A percentile compares a stretch with the other conserved stretches of the same genome.
Conservation (phyloP, 768 basidiomycete genomes). For the Boletus eberwhitei region DNA sequence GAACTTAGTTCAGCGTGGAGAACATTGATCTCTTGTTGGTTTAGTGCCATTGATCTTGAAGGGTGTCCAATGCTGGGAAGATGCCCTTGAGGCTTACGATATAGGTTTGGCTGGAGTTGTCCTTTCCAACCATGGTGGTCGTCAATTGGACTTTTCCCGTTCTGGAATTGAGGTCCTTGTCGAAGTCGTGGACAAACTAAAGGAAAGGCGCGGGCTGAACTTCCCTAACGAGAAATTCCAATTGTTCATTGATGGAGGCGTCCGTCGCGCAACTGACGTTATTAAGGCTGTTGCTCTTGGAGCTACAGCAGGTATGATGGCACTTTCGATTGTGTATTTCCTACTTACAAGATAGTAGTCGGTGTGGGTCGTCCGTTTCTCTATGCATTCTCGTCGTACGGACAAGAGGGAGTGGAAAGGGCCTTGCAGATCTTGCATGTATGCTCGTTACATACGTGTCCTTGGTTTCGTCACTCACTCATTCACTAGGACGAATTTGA, state of each 20-base stretch:
- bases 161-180: slow-evolving; percentile 90
- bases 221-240: slow-evolving; percentile 83
- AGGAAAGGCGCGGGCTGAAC: slow-evolving; percentile 57
- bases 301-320: slow-evolving; percentile 67
- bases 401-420: slow-evolving; percentile 79
- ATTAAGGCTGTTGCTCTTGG: slow-evolving; percentile 86
- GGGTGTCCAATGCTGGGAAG: slow-evolving; percentile 89
- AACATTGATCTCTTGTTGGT: slow-evolving; percentile 1
- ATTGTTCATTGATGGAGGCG: slow-evolving; percentile 92
- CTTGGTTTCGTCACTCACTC: background rate
- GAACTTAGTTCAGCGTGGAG: slow-evolving; percentile 4
- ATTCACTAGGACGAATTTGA: slow-evolving; percentile 84
- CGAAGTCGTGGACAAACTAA: slow-evolving; percentile 75
- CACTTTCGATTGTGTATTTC: background rate
- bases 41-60: slow-evolving; percentile 88
- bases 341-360: slow-evolving; percentile 39
- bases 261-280: slow-evolving; percentile 85
- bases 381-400: slow-evolving; percentile 88
- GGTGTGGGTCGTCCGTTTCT: slow-evolving; percentile 85
- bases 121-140: slow-evolving; percentile 84
- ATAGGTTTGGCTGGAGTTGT: slow-evolving; percentile 70
- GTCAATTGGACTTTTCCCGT: slow-evolving; percentile 75
- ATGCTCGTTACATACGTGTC: slow-evolving; percentile 15
- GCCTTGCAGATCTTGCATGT: slow-evolving; percentile 78
- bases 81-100: slow-evolving; percentile 84